These are phyloP conservation scores for Suhomyces maxii DNA, from an alignment of 1,139 yeast species.

Conservation along the genomic window DNA sequence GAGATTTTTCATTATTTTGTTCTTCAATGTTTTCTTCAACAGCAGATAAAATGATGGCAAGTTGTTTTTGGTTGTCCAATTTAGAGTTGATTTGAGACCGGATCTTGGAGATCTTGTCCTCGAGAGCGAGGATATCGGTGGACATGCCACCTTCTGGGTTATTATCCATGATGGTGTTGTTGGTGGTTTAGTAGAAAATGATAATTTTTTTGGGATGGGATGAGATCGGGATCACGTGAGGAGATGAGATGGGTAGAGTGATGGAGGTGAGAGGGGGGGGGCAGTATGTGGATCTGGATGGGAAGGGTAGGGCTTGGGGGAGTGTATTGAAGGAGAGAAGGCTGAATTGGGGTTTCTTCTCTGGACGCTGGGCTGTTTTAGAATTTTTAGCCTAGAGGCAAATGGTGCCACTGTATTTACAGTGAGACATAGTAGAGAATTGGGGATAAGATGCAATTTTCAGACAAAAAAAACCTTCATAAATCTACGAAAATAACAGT, in stretches of 20 bases:
- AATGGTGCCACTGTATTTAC: too few species aligned
- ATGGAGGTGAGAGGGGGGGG: not conserved
- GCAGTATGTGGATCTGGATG: too few species aligned
- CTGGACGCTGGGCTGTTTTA: too few species aligned
- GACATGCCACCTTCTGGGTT: slow-evolving; percentile 19
- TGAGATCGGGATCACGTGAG: slow-evolving; percentile 10
- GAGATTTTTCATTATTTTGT: slow-evolving; percentile 58
- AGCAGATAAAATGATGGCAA: slow-evolving; percentile 72
- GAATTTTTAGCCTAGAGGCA: too few species aligned
- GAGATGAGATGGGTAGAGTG: not conserved
- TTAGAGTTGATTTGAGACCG: slow-evolving; percentile 72
- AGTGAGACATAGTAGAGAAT: too few species aligned
- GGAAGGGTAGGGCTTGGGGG: too few species aligned
- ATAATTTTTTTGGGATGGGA: slow-evolving; percentile 8
- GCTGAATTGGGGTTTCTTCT: too few species aligned
- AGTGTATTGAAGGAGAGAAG: too few species aligned
- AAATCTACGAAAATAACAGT: too few species aligned
- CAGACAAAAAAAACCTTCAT: too few species aligned
- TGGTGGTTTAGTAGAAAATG: not conserved
- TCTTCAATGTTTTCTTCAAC: slow-evolving; percentile 86
- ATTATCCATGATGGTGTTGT: slow-evolving; percentile 10
- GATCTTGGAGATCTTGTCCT: slow-evolving; percentile 66
- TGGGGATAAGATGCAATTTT: too few species aligned
- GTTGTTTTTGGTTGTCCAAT: slow-evolving; percentile 78
- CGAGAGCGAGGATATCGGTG: slow-evolving; percentile 51